phyloP scores from a whole-genome alignment of 2,329 filamentous ascomycete species.

The Monosporascus sp. region DNA sequence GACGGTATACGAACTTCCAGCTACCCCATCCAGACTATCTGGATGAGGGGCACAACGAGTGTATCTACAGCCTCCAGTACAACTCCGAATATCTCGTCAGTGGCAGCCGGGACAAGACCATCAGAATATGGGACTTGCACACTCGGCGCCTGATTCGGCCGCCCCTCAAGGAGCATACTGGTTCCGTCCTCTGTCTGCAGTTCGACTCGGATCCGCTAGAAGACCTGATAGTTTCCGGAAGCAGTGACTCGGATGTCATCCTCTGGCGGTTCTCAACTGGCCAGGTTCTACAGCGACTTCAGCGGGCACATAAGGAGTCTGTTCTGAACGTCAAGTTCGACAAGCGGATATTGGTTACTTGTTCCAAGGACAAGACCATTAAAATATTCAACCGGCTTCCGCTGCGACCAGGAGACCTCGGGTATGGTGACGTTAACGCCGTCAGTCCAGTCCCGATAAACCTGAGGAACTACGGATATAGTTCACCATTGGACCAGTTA shows the following conservation, averaged over 20 bases:
- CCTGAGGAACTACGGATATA: slow-evolving; percentile 49
- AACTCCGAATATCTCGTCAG: slow-evolving; percentile 82
- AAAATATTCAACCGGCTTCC: slow-evolving; percentile 86
- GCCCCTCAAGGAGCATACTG: slow-evolving; percentile 71
- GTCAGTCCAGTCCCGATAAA: slow-evolving; percentile 49
- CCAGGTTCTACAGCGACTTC: slow-evolving; percentile 69
- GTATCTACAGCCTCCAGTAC: slow-evolving; percentile 93
- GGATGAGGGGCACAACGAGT: slow-evolving; percentile 82
- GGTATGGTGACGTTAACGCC: slow-evolving; percentile 38
- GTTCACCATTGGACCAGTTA: slow-evolving; percentile 37
- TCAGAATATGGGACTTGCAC: slow-evolving; percentile 86
- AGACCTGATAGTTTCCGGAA: slow-evolving; percentile 91
- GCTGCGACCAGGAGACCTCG: slow-evolving; percentile 55
- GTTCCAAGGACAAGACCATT: slow-evolving; percentile 95
- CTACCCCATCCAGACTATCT: slow-evolving; percentile 77
- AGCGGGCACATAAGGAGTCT: slow-evolving; percentile 77
- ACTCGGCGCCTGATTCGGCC: slow-evolving; percentile 69
- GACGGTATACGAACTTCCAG: slow-evolving; percentile 79
- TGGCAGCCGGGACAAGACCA: slow-evolving; percentile 80
- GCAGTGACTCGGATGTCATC: slow-evolving; percentile 86
- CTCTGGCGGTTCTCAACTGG: slow-evolving; percentile 93
- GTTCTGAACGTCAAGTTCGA: slow-evolving; percentile 93
- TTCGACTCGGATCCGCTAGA: slow-evolving; percentile 85
- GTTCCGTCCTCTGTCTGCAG: slow-evolving; percentile 89
- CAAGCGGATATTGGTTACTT: slow-evolving; percentile 85